Base-by-base conservation (phyloP, 345 rosid species). In the Moricandia arvensis region DNA sequence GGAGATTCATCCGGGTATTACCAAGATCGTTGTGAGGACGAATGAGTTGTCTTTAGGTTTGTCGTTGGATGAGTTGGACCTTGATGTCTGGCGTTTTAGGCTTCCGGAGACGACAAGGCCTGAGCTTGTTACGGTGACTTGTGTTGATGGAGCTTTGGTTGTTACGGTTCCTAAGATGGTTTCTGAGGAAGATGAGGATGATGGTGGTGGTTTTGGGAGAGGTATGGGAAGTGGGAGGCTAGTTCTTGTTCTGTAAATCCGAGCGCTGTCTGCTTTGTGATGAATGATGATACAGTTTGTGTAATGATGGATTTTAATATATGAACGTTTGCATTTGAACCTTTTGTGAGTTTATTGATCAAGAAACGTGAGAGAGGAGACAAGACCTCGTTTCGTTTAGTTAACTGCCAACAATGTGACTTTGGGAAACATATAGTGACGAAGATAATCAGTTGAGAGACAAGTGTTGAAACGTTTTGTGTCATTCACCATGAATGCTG, bases 61-160 rank as follows among this genome's bases (percentile, higher is more conserved):
- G 35, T 79, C 88, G 5, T 69, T 90, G 71, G 87, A 87, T 74
- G 90, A 85, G 49, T 80, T 95, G 79, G 98, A 92, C 79, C 87
- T 95, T 53, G 97, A 95, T 69, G 87, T 89, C 85, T 95, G 99
- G 99, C 84, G 98, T 68, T 92, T 92, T 73, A 80, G 98, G 77
- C 62, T 95, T 26, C 99, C 97, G 15, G 93, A 90, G 64, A 78
- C 97, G 4, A 95, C 98, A 10, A 70, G 88, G 71, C 97, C 97
- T 15, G 96, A 95, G 82, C 91, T 92, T 15, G 96, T 96, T 9
- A 89, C 90, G 47, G 97, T 96, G 35, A 87, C 77, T 63, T 83
- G 82, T 37, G 82, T 64, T 16, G 91, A 87, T 8, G 97, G 96
- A 2, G 93, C 85, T 83, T 77, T 95, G 82, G 81, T 87, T 18